phyloP scores from a whole-genome alignment of 2,329 filamentous ascomycete species.

The Venturia oleaginea region DNA sequence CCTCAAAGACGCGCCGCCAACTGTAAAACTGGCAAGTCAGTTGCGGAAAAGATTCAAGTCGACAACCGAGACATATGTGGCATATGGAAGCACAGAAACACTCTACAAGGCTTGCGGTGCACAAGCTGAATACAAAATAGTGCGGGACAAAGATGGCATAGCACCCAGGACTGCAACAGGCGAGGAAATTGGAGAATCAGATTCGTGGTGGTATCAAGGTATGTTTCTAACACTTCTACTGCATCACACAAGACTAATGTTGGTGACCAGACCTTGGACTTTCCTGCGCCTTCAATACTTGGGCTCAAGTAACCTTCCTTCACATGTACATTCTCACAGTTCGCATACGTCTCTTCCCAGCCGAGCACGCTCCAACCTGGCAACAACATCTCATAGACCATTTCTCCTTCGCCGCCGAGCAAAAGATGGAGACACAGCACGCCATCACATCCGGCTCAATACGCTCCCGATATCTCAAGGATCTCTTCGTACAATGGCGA shows the following conservation, averaged over 20 bases:
- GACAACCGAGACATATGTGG: conserved; percentile 60
- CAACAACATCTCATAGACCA: conserved; percentile 89
- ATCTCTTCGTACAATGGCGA: conserved; percentile 89
- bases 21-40: conserved; percentile 16
- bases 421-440: conserved; percentile 74
- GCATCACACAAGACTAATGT: background rate
- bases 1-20: conserved; percentile 8
- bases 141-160: conserved; percentile 55
- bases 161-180: conserved; percentile 65
- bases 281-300: conserved; percentile 82
- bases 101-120: conserved; percentile 67
- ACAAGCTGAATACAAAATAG: conserved; percentile 69
- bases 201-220: conserved; percentile 78
- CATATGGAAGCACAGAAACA: conserved; percentile 68
- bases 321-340: conserved; percentile 90
- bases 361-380: conserved; percentile 61
- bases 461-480: conserved; percentile 61
- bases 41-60: conserved; percentile 24
- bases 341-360: conserved; percentile 69
- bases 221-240: conserved; percentile 23
- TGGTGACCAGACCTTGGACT: conserved; percentile 59
- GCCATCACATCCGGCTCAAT: conserved; percentile 48
- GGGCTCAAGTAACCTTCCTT: conserved; percentile 92
- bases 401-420: conserved; percentile 85
- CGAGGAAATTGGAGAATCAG: conserved; percentile 58